Evolutionary conservation across 169 alveolate species (phyloP).

Genomic region (Theileria parva): DNA sequence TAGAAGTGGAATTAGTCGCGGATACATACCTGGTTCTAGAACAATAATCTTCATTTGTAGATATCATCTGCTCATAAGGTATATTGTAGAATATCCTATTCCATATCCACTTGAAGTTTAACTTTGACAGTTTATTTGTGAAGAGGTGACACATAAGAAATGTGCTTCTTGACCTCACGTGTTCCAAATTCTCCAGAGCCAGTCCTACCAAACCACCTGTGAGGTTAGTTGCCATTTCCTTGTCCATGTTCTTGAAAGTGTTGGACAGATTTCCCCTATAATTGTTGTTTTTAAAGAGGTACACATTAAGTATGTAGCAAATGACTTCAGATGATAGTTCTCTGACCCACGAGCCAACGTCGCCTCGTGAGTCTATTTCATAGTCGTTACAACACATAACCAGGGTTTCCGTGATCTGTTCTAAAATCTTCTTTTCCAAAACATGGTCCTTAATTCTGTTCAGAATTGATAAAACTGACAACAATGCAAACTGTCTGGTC

Average conservation of each 20-base stretch:
- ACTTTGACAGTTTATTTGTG: conserved; percentile 4
- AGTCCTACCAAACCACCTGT: conserved; percentile 26
- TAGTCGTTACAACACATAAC: conserved; percentile 38
- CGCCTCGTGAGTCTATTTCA: conserved; percentile 58
- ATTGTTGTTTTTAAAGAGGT: not conserved
- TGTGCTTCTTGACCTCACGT: conserved; percentile 50
- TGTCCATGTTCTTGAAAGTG: not conserved
- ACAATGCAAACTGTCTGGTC: conserved; percentile 39
- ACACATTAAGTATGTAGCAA: conserved; percentile 11
- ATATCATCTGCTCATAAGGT: conserved; percentile 35
- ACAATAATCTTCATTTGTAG: not conserved
- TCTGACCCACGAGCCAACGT: conserved; percentile 67
- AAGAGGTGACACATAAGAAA: conserved; percentile 45
- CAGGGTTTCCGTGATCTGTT: conserved; percentile 22
- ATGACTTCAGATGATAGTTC: conserved; percentile 53
- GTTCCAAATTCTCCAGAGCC: conserved; percentile 48
- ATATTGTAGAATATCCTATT: conserved; percentile 37
- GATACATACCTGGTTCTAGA: not conserved
- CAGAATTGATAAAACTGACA: conserved; percentile 25
- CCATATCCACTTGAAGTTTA: conserved; percentile 54
- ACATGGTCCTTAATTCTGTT: not conserved
- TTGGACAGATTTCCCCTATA: not conserved
- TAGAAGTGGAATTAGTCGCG: not conserved
- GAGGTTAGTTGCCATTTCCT: conserved; percentile 15
- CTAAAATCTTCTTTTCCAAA: not conserved